Base-by-base conservation (phyloP, 306 rosid genomes). In the Ammopiptanthus mongolicus region DNA sequence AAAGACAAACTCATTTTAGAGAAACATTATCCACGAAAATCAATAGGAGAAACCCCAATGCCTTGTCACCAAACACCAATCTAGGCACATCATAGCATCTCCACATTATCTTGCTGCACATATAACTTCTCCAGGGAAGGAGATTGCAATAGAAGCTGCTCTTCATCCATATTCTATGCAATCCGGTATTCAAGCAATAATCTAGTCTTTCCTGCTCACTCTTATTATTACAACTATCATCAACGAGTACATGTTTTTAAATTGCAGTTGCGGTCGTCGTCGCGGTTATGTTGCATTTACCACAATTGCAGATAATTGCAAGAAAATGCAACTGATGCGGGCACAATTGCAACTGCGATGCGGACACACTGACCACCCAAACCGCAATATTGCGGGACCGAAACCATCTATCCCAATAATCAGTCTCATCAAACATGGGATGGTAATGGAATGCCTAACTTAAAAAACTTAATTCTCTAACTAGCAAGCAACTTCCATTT, bases 51-150 rank as follows among this genome's bases (percentile, higher is more conserved):
- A 74, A 65, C 29, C 34, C 13, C 42, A 44, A 14, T 56, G 44
- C 31, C 34, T 62, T 53, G 22, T 79, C 56, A 53, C 23, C 19
- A 21, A 65, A 50, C n/a, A 25, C 25, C n/a, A 34, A 6, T 34
- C 61, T 36, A 1, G 2, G 33, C 10, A 31, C 72, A 47, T 52
- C 36, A 76, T 28, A 25, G 11, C 33, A 67, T 67, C 36, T 68
- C 73, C 67, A 46, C 34, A 73, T 5, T 61, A 66, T 51, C 69
- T 36, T 63, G 79, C 36, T 58, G 64, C 5, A 1, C 56, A 58
- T 64, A 47, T 55, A 69, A 71, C 33, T 6, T 17, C 11, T 8
- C 47, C 36, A 33, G 42, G 11, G 42, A 75, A 62, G 42, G 61
- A 63, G 42, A 19, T 10, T 0, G 42, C 1, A 1, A 8, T 34